Evolutionary conservation across 2,329 filamentous ascomycete genomes (phyloP), one percentile per base, ranked within the genome.

Genomic region (Akanthomyces lecanii): DNA sequence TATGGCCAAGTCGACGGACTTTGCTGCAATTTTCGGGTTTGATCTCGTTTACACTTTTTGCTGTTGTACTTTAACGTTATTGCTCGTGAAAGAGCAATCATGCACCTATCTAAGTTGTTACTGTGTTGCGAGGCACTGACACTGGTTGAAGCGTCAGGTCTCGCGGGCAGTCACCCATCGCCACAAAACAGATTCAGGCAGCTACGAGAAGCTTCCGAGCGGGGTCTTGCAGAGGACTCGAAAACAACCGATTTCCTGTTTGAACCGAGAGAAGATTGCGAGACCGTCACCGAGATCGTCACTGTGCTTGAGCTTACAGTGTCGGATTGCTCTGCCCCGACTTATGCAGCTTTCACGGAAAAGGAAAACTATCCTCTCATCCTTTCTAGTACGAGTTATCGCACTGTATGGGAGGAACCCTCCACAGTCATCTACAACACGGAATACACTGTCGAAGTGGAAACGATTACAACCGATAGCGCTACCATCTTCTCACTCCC

Each of bases 271-370:
- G 33, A 36, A 21, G 40, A 51, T 12, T 36, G 16, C 18, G 21
- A 25, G 40, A 61, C 58, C 2, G 50, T 61, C 28, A 61, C 58
- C 25, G 30, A 53, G 50, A 61, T 48, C 2, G 12, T 61, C 8
- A 61, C 59, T 14, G 44, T 61, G 5, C 40, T 54, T 11, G 51
- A 54, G 59, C 47, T 52, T 16, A 44, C 59, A 16, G 42, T 55
- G 18, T 47, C 59, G 28, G 48, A 53, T 30, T 61, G 58, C n/a
- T 38, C 48, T 28, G 50, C 28, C 3, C 48, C 58, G 14, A 53
- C 38, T 11, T 61, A 44, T 5, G 44, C 58, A 4, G 12, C 40
- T 18, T 52, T 42, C 18, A 30, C 36, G 5, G 40, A 61, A 5
- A 40, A 53, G 18, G 38, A 45, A 14, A 8, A 44, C 5, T 45